Evolutionary conservation across 2,329 filamentous ascomycete genomes (phyloP), one percentile per base, ranked within the genome.

Genomic region (Didymella keratinophila): DNA sequence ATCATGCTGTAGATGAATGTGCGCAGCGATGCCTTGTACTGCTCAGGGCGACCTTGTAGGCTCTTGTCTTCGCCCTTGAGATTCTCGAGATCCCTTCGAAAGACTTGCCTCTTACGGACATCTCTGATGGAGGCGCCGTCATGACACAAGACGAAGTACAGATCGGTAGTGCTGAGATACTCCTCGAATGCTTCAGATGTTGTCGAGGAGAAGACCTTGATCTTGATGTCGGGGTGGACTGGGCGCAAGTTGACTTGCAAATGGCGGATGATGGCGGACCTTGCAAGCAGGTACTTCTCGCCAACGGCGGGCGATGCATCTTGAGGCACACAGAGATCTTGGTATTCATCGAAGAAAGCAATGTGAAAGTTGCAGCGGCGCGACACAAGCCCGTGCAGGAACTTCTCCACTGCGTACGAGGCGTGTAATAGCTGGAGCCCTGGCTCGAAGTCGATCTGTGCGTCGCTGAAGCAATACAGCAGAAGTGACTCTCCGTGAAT

Each of bases 401-500:
- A 88, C 8, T 78, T 79, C 72, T 93, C 90, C 0, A 92, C 85
- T 1, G 85, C 83, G 70, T 89, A 89, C 4, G 87, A 82, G 0
- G 88, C 89, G 71, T 92, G 90, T 0, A 93, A 79, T 7, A 93
- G 72, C 73, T 93, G 89, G 56, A 90, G 88, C 0, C 89, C 89
- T 48, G 80, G 61, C 52, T 83, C 67, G 63, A 90, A 89, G 68
- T 92, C 87, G 39, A 93, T 83, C 21, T 83, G 80, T 11, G 82
- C 78, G 63, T 89, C 82, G n/a, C 79, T 77, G 46, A 92, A 84
- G 66, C 84, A 88, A 57, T 89, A 78, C 7, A 86, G 78, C 11
- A 93, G 78, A n/a, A 93, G 74, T 0, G 89, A 89, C 67, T 93
- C 89, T 28, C 89, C 89, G 63, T 93, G 88, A 28, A 93, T 83